Conservation (phyloP, 331 rosid genomes). For the Telfairia occidentalis region DNA sequence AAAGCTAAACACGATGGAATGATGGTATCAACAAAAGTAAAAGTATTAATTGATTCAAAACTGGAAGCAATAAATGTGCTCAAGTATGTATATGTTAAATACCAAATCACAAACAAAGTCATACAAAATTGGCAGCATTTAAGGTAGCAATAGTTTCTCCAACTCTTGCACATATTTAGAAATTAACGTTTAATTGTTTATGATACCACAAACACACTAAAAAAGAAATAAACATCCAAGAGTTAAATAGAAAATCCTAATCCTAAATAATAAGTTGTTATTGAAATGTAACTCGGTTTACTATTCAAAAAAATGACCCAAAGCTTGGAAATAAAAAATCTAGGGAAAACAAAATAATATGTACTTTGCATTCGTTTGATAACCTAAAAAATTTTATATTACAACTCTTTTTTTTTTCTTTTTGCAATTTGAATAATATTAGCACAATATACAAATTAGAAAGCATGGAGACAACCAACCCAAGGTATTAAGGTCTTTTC, state of each 20-base stretch:
- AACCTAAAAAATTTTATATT: background rate
- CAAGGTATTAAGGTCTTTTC: too few species aligned
- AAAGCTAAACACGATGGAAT: too few species aligned
- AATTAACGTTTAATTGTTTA: background rate
- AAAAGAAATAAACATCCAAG: background rate
- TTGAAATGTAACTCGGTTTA: background rate
- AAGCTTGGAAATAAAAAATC: background rate
- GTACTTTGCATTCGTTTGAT: too few species aligned
- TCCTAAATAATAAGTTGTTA: background rate
- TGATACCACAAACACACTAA: background rate
- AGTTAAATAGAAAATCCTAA: background rate
- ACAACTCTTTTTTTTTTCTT: background rate
- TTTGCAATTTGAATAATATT: background rate
- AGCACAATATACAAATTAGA: too few species aligned
- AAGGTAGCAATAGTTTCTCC: slow-evolving; percentile 40
- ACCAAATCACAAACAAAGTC: too few species aligned
- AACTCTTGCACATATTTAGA: slow-evolving; percentile 40
- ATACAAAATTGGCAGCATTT: too few species aligned
- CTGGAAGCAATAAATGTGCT: too few species aligned
- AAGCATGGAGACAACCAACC: too few species aligned
- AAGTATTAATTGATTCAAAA: too few species aligned
- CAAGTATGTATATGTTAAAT: too few species aligned
- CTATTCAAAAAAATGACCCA: background rate
- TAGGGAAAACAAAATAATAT: background rate
- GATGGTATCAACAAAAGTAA: too few species aligned